A percentile compares a stretch with the other conserved stretches of the same genome.
Conservation (phyloP, 129 eudicot species). For the Lonicera japonica region DNA sequence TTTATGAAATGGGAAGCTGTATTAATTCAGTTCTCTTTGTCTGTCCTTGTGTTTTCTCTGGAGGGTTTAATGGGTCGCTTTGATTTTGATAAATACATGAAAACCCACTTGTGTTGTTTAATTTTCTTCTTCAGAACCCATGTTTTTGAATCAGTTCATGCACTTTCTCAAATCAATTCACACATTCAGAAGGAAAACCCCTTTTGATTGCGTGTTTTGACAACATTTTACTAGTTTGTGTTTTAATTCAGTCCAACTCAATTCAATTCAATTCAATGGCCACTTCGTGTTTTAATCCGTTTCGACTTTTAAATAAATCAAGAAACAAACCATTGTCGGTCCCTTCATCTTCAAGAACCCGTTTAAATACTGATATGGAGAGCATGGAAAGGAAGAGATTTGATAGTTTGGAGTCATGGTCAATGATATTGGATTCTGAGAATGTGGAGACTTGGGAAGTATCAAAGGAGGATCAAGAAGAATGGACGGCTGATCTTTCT, state of each 20-base stretch:
- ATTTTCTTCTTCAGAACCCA: conserved; percentile 28
- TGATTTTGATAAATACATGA: conserved; percentile 32
- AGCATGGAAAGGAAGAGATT: conserved; percentile 83
- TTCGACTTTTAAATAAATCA: conserved; percentile 34
- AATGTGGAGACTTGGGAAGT: conserved; percentile 92
- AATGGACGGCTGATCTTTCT: conserved; percentile 98
- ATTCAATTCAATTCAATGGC: conserved; percentile 50
- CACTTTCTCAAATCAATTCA: conserved; percentile 49
- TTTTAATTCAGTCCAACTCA: conserved; percentile 45
- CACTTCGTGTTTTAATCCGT: conserved; percentile 53
- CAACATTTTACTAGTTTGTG: conserved; percentile 48
- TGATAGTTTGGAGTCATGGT: conserved; percentile 96
- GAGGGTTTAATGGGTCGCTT: conserved; percentile 23
- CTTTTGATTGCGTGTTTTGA: conserved; percentile 23
- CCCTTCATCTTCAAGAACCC: conserved; percentile 47
- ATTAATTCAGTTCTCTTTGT: conserved; percentile 6
- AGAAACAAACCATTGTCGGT: conserved; percentile 50
- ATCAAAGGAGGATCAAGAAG: conserved; percentile 73
- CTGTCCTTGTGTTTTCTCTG: conserved; percentile 12
- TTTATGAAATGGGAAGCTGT: conserved; percentile 13
- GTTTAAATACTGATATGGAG: conserved; percentile 46
- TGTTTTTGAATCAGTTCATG: conserved; percentile 67
- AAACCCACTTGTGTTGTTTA: conserved; percentile 15
- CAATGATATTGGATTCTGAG: conserved; percentile 93
- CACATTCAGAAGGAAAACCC: conserved; percentile 40